Percentiles rank a stretch among this genome's conserved stretches.
Conservation (phyloP, 2,329 filamentous ascomycete genomes). For the Fusarium stilboides region DNA sequence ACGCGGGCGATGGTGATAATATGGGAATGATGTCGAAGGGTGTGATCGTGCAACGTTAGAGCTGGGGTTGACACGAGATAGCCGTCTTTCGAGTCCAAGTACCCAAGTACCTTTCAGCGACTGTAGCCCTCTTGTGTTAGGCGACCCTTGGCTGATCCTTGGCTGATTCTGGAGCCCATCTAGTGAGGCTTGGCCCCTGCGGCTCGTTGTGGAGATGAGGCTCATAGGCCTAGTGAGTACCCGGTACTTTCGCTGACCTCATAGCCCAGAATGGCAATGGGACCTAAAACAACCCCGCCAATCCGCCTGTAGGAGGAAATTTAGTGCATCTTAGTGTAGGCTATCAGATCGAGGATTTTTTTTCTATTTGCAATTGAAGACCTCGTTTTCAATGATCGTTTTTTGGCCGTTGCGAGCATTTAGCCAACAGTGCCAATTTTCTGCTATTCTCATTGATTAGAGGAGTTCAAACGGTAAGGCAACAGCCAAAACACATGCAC, state of each 20-base stretch:
- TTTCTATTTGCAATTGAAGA: conserved; percentile 15
- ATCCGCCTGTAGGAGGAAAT: conserved; percentile 13
- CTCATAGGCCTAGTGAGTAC: conserved; percentile 10
- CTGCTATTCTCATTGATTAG: not conserved
- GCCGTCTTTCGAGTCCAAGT: conserved; percentile 23
- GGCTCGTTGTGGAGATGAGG: conserved; percentile 1
- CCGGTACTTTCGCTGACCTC: conserved; percentile 25
- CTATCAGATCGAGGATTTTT: conserved; percentile 38
- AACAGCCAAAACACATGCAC: not conserved
- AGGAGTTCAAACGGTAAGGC: not conserved
- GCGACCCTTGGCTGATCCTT: not conserved
- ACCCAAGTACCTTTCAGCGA: conserved; percentile 30
- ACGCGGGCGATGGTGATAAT: conserved; percentile 22
- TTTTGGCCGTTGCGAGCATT: conserved; percentile 16
- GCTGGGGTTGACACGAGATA: conserved; percentile 22
- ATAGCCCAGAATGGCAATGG: conserved; percentile 15
- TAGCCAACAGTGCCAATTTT: conserved; percentile 1
- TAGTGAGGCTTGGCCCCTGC: conserved; percentile 19
- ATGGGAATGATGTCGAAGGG: conserved; percentile 36
- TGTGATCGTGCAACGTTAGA: conserved; percentile 39
- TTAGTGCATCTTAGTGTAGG: conserved; percentile 21
- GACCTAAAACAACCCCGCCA: not conserved
- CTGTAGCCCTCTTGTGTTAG: not conserved
- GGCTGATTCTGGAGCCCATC: not conserved
- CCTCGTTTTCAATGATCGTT: conserved; percentile 16